These are phyloP conservation scores for Neurospora cerealis DNA, from an alignment of 495 filamentous ascomycete genomes.

Conservation along the genomic window DNA sequence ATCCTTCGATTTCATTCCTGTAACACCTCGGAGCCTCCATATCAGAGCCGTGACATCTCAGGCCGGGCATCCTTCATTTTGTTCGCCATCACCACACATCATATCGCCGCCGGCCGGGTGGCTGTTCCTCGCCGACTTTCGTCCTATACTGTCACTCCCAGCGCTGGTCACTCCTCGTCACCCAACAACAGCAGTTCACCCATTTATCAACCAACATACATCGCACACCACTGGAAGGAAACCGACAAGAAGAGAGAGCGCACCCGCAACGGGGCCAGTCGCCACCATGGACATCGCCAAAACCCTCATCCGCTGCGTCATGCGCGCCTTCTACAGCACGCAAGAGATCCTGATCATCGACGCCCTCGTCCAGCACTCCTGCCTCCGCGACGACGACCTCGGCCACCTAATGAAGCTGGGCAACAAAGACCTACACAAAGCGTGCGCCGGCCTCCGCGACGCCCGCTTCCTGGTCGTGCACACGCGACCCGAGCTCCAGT, in stretches of 20 bases:
- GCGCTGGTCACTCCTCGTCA: background rate
- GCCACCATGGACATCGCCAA: conserved; percentile 71
- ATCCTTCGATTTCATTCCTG: background rate
- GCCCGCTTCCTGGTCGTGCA: conserved; percentile 79
- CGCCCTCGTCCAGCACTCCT: conserved; percentile 83
- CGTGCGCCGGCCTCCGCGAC: conserved; percentile 73
- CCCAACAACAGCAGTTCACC: background rate
- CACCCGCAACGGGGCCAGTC: background rate
- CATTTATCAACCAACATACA: background rate
- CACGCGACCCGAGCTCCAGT: conserved; percentile 66
- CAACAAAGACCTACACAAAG: conserved; percentile 77
- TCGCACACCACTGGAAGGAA: background rate
- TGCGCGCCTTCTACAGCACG: conserved; percentile 86
- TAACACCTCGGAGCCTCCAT: background rate
- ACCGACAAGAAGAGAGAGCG: background rate
- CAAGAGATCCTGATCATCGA: conserved; percentile 84
- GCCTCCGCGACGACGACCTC: conserved; percentile 79
- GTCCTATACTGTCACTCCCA: background rate
- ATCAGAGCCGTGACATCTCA: background rate
- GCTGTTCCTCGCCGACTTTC: background rate
- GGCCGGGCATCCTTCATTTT: background rate
- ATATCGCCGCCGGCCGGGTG: background rate
- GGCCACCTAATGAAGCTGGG: conserved; percentile 77
- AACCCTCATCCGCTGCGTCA: conserved; percentile 76
- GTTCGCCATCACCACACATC: background rate